These are phyloP conservation scores for Cicer yamashitae DNA, from an alignment of 306 rosid genomes.

Conservation along the genomic window DNA sequence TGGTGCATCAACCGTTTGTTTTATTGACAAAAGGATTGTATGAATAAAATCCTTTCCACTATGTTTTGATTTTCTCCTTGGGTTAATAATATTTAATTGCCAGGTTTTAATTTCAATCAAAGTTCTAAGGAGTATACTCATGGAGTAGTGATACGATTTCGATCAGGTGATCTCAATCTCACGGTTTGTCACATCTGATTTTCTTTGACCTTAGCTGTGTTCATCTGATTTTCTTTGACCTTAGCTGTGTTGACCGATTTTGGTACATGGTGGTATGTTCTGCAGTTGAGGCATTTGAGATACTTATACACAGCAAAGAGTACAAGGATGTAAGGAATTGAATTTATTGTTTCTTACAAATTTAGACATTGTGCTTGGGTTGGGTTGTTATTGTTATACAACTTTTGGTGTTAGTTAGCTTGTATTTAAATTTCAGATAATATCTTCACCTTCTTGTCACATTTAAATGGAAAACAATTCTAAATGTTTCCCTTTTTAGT, in stretches of 20 bases:
- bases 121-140: conserved; percentile 74
- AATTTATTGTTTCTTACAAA: conserved; percentile 25
- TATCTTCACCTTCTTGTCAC: conserved; percentile 7
- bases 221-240: conserved; percentile 44
- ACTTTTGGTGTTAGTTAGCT: conserved; percentile 36
- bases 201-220: conserved; percentile 40
- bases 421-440: conserved; percentile 5
- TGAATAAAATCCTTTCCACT: conserved; percentile 1
- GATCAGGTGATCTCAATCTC: conserved; percentile 67
- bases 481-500: conserved; percentile 16
- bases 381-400: conserved; percentile 30
- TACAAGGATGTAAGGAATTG: conserved; percentile 77
- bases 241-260: conserved; percentile 45
- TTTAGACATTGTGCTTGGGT: conserved; percentile 2
- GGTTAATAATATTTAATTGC: conserved; percentile 37
- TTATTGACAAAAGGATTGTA: conserved; percentile 22
- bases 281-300: conserved; percentile 78
- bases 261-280: conserved; percentile 47
- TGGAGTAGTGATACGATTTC: conserved; percentile 78
- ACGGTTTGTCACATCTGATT: conserved; percentile 38
- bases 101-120: conserved; percentile 75
- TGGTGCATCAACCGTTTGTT: conserved; percentile 29
- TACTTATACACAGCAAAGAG: conserved; percentile 70
- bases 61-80: conserved; percentile 6
- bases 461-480: not conserved